Evolutionary conservation across 345 rosid species (phyloP), one percentile per base, ranked within the genome.

Genomic region (Citrus reticulata): DNA sequence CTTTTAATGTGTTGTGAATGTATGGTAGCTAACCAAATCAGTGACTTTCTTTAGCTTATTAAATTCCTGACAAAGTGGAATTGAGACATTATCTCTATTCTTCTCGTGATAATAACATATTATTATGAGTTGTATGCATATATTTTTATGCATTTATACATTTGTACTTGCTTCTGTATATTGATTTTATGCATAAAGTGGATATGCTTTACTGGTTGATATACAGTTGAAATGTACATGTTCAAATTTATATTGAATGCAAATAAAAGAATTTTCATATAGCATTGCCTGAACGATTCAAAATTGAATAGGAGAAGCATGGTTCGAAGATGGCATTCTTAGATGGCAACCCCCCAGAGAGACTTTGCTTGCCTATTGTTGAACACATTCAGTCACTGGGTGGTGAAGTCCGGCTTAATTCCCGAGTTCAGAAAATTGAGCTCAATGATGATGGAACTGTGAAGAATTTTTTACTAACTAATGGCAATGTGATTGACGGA

Each of bases 291-390:
- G 37, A 71, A 68, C 76, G 29, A 74, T 49, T 55, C 70, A 76
- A 71, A 82, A 74, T 59, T 9, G 30, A 71, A 57, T 51, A 95
- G 98, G 98, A 93, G 85, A 95, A 95, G 78, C 91, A 95, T 85
- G 99, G 99, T 72, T 95, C 98, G 20, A 95, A 95, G 86, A 93
- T 95, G 95, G 99, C 98, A 65, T 95, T 95, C 82, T 90, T 95
- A 83, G 98, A 95, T 89, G 98, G 97, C 67, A 95, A 90, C 78
- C 99, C 98, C 59, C 97, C 97, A 1, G 97, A 95, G 87, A 91
- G 99, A 82, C 98, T 93, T 55, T 93, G 98, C 84, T 86, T 84
- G 93, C 98, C 98, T 7, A 81, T 93, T 24, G 93, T 87, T 72
- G 87, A 93, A 73, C 97, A 92, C 84, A 88, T 95, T 76, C 85